Percentiles rank a stretch among this genome's conserved stretches.
Conservation (phyloP, 2,329 filamentous ascomycete genomes). For the Penicillium sp. region DNA sequence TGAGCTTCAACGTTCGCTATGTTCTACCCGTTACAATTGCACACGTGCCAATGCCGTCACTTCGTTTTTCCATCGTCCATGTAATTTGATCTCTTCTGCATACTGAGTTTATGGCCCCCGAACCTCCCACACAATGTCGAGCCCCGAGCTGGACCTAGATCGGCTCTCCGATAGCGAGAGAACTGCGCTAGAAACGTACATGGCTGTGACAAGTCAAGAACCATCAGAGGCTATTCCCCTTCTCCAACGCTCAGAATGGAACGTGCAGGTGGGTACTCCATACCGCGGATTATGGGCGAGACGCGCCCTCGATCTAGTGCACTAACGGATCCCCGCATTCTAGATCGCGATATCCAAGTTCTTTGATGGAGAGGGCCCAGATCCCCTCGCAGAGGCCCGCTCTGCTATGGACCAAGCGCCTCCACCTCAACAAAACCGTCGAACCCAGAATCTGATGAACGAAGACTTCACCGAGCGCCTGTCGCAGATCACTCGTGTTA, state of each 20-base stretch:
- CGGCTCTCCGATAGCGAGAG: conserved; percentile 78
- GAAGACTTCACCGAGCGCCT: conserved; percentile 40
- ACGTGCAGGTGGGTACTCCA: conserved; percentile 68
- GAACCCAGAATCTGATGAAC: conserved; percentile 70
- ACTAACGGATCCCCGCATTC: conserved; percentile 21
- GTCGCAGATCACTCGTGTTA: conserved; percentile 42
- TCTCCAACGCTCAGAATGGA: conserved; percentile 89
- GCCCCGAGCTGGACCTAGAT: conserved; percentile 54
- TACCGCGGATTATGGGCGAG: background rate
- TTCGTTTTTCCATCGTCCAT: background rate
- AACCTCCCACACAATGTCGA: conserved; percentile 44
- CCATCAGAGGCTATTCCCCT: conserved; percentile 73
- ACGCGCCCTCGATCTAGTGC: conserved; percentile 4
- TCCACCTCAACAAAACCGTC: conserved; percentile 63
- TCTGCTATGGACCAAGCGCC: conserved; percentile 60
- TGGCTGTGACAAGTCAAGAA: conserved; percentile 82
- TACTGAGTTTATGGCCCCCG: conserved; percentile 23
- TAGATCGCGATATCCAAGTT: conserved; percentile 96
- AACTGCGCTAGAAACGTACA: conserved; percentile 83
- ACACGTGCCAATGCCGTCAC: conserved; percentile 2
- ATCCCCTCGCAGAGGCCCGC: conserved; percentile 75
- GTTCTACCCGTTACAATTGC: background rate
- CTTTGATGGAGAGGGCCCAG: conserved; percentile 91
- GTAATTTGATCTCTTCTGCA: background rate
- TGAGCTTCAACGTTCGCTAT: conserved; percentile 5